Evolutionary conservation across 148 eudicot species (phyloP), one percentile per base, ranked within the genome.

Genomic region (Fallopia convolvulus): DNA sequence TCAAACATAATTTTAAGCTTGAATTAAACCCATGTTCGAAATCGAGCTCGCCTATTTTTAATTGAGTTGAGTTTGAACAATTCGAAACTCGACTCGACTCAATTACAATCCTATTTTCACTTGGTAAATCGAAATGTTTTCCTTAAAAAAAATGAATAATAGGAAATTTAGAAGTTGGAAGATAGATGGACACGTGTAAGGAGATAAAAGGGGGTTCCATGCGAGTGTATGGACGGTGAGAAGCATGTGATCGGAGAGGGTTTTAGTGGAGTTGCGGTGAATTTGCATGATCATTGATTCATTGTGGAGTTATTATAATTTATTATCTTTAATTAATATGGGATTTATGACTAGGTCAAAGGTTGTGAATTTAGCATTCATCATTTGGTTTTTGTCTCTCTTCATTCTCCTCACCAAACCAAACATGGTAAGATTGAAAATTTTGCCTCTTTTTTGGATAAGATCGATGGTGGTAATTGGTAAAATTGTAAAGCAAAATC

Each of bases 171-270:
- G 61, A 55, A 20, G 61, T 55, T n/a, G 61, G 23, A 55, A 2
- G 23, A 55, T n/a, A 42, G 61, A 20, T 36, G 2, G 65, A 8
- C 58, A 52, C 58, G 58, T 58, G 65, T 2, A 21, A 21, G 65
- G 9, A 5, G 17, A 14, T 15, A 6, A 18, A 52, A 52, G 56
- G 17, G 56, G 6, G 56, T 21, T 20, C 8, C 14, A 36, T 66
- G 72, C 72, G 72, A 36, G 72, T 66, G 72, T 9, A 66, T 66
- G 42, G 42, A 30, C 3, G 72, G 72, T 33, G 72, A 13, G 72
- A 66, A 66, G 72, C 42, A 66, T 14, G 8, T 1, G 9, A 66
- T 66, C 72, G 36, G 42, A 15, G 72, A 5, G 12, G 72, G n/a
- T 14, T 65, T 65, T 20, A 56, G 63, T 56, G 56, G 56, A 6